Conservation (phyloP, 306 rosid species). For the Neltuma alba region DNA sequence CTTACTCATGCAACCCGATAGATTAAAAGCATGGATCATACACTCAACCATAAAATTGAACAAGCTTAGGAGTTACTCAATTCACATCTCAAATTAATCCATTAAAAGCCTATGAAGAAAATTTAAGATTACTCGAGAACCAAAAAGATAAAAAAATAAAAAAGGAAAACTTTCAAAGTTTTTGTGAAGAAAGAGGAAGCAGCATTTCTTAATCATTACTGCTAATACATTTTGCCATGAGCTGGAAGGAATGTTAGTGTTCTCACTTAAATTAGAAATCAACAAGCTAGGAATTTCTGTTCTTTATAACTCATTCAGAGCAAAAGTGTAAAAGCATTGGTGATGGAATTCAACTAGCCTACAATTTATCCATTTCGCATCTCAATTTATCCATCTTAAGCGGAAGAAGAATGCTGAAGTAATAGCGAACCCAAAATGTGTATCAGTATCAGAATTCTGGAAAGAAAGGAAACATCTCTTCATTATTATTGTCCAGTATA, state of each 20-base stretch:
- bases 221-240: background rate
- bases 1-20: background rate
- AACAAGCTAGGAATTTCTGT: conserved; percentile 1
- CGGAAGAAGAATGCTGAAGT: background rate
- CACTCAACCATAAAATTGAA: background rate
- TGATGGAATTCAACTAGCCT: background rate
- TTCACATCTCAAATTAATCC: background rate
- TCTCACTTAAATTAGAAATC: background rate
- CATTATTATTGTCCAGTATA: background rate
- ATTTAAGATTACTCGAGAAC: background rate
- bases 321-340: background rate
- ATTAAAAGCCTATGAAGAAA: background rate
- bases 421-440: background rate
- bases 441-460: background rate
- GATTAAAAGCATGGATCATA: background rate
- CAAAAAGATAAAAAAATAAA: too few species aligned
- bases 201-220: background rate
- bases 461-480: background rate
- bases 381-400: background rate
- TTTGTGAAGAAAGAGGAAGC: background rate
- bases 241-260: background rate
- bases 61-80: background rate
- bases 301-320: background rate
- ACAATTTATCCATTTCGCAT: background rate
- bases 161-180: background rate